Evolutionary conservation across 345 rosid species (phyloP), one percentile per base, ranked within the genome.

Genomic region (Arabis alpina): DNA sequence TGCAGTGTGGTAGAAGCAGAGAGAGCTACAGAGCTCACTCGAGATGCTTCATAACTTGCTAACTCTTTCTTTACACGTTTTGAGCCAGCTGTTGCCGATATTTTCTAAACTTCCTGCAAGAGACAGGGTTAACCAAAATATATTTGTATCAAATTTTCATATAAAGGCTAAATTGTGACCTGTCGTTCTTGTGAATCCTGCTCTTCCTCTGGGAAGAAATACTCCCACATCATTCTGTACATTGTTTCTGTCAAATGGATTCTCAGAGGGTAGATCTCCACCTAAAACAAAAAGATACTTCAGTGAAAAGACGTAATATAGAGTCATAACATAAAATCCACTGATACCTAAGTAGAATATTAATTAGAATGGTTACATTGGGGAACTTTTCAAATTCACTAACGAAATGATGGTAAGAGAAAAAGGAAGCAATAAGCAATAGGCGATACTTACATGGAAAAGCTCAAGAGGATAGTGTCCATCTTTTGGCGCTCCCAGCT

Each of bases 141-240:
- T 15, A 25, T 13, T 32, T 42, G 7, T n/a, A 13, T 75, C 27
- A 61, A 57, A 36, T 15, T 16, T 19, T 32, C 19, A 34, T 19
- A 10, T n/a, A 24, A 3, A 42, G 3, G 62, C 68, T 44, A 15
- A 32, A 23, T 42, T 54, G 25, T 16, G 54, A 93, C 98, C 96
- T 91, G 97, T 61, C 99, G 86, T 51, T 95, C 79, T 75, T 87
- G 99, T 62, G 97, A 91, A 84, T 94, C 99, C 71, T 91, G 99
- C n/a, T n/a, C n/a, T 81, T 94, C 99, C 79, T 86, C 95, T 14
- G 96, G 96, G 73, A 94, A 94, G 77, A 94, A 86, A 77, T 94
- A 94, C 56, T 78, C 91, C 97, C 97, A 94, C 95, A 94, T 91
- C 95, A 86, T 91, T 84, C 88, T 80, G 80, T 94, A 94, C 97